Evolutionary conservation across 208 protist genomes (phyloP).

Genomic region (Crithidia brevicula): DNA sequence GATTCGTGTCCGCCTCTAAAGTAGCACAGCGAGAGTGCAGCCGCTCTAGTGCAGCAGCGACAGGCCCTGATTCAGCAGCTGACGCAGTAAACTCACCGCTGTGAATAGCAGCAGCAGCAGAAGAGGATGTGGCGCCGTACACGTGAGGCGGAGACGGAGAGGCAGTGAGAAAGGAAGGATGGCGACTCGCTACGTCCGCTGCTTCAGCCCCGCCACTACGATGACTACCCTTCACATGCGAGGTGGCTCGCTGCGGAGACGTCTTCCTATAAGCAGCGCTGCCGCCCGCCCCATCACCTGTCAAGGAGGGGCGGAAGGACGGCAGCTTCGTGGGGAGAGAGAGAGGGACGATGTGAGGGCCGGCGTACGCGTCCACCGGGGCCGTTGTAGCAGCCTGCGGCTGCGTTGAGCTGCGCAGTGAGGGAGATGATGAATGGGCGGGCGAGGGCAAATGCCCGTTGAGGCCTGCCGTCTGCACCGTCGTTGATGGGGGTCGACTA

Average conservation of each 20-base stretch:
- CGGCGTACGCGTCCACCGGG: not conserved
- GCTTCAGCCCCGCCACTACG: not conserved
- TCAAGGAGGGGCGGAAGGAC: conserved; percentile 12
- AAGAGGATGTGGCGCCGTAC: not conserved
- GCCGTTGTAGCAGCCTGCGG: not conserved
- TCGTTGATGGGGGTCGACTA: too few relatives aligned
- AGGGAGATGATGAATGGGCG: not conserved
- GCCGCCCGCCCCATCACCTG: not conserved
- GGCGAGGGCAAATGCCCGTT: too few relatives aligned
- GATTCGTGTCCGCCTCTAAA: conserved; percentile 21
- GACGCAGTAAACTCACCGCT: too few relatives aligned
- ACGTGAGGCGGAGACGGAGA: too few relatives aligned
- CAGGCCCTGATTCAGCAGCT: too few relatives aligned
- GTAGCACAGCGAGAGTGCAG: conserved; percentile 12
- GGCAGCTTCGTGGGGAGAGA: conserved; percentile 31
- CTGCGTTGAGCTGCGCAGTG: not conserved
- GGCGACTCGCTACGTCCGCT: too few relatives aligned
- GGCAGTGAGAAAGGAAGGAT: too few relatives aligned
- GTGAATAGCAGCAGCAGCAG: not conserved
- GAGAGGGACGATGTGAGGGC: not conserved
- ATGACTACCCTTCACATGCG: not conserved
- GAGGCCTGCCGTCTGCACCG: too few relatives aligned
- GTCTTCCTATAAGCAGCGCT: too few relatives aligned
- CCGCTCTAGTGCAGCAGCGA: not conserved
- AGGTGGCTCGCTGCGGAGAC: too few relatives aligned